Conservation (phyloP, 2,329 filamentous ascomycete species). For the Xenosphaeropsis pyriputrescens region DNA sequence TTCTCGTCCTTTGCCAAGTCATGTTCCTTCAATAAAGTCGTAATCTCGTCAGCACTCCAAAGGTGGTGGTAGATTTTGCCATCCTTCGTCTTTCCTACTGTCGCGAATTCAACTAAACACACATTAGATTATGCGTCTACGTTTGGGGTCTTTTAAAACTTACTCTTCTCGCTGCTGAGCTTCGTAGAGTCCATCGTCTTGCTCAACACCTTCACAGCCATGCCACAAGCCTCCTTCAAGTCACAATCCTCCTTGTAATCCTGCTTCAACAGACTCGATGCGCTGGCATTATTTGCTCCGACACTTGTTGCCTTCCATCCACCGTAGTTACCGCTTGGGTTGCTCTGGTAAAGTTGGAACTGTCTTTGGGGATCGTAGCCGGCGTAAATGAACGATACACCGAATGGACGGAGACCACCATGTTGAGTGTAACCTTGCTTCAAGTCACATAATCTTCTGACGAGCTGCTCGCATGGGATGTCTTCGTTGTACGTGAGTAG, state of each 20-base stretch:
- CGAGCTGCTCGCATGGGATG: slow-evolving; percentile 97
- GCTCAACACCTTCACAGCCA: slow-evolving; percentile 97
- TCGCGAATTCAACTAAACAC: slow-evolving; percentile 81
- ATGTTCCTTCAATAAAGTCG: slow-evolving; percentile 84
- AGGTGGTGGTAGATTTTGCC: slow-evolving; percentile 97
- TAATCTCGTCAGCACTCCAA: slow-evolving; percentile 95
- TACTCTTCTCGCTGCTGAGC: slow-evolving; percentile 97
- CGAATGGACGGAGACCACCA: slow-evolving; percentile 93
- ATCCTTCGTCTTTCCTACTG: slow-evolving; percentile 85
- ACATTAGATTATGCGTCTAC: slow-evolving; percentile 7
- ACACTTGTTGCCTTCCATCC: slow-evolving; percentile 99
- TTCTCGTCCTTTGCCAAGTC: slow-evolving; percentile 75
- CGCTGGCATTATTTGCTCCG: slow-evolving; percentile 94
- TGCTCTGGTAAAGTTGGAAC: slow-evolving; percentile 98
- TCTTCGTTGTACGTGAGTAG: slow-evolving; percentile 99
- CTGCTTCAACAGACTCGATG: slow-evolving; percentile 93
- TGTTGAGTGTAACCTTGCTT: slow-evolving; percentile 99
- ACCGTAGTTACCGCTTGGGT: slow-evolving; percentile 96
- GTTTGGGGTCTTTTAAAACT: slow-evolving; percentile 20
- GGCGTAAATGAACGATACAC: slow-evolving; percentile 98
- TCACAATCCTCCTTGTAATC: slow-evolving; percentile 99
- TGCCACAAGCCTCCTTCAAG: slow-evolving; percentile 87
- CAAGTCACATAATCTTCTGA: slow-evolving; percentile 88
- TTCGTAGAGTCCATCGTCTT: slow-evolving; percentile 99
- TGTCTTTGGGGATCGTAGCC: slow-evolving; percentile 92